These are phyloP conservation scores for Dactylellina haptotyla DNA, from an alignment of 2,329 filamentous ascomycete species.

Conservation along the genomic window DNA sequence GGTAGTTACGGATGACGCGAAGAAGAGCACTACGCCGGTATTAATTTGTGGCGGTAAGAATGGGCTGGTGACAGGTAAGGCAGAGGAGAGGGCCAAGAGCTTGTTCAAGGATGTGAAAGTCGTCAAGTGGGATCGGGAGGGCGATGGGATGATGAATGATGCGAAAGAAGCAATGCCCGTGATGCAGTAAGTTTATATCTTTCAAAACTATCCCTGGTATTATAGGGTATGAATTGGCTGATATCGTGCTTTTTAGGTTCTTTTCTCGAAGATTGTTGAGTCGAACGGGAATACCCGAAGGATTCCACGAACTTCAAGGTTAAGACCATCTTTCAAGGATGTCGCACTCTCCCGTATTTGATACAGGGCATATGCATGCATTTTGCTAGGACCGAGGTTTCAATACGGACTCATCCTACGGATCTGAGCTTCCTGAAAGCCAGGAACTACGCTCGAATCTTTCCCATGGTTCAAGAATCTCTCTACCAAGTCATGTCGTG, in stretches of 20 bases:
- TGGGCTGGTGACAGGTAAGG: constrained; percentile 71
- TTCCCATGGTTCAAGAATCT: constrained; percentile 3
- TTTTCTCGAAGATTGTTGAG: constrained; percentile 73
- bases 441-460: not conserved
- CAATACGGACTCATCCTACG: not conserved
- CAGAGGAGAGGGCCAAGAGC: constrained; percentile 71
- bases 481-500: not conserved
- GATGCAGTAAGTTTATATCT: constrained; percentile 74
- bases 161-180: constrained; percentile 88
- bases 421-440: not conserved
- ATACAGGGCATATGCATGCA: constrained; percentile 28
- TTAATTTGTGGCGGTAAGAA: constrained; percentile 70
- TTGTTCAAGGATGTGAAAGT: constrained; percentile 75
- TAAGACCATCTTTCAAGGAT: constrained; percentile 9
- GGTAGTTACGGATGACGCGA: constrained; percentile 60
- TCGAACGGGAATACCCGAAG: constrained; percentile 66
- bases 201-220: not conserved
- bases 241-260: constrained; percentile 60
- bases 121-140: constrained; percentile 74
- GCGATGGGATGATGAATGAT: constrained; percentile 83
- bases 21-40: constrained; percentile 72
- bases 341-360: not conserved
- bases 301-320: constrained; percentile 64
- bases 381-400: not conserved
- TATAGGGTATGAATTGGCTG: not conserved